Base-by-base conservation (phyloP, 768 basidiomycete species). In the Mycena haematopus region DNA sequence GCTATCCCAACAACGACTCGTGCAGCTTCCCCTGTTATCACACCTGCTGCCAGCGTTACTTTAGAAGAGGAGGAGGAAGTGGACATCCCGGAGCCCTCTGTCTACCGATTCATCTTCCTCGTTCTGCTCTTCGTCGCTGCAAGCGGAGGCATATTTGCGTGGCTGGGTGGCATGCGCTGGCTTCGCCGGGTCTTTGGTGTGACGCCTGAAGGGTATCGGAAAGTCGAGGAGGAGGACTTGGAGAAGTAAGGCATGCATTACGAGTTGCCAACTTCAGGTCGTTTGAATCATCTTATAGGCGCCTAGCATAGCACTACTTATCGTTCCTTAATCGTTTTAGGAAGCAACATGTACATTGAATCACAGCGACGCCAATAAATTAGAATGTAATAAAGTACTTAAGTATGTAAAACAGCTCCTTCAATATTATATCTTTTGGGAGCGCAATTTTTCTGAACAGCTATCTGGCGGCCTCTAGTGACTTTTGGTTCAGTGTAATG, bases 151-250 rank as follows among this genome's bases (percentile, higher is more conserved):
- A 69, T 80, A 17, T 82, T 87, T 64, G 65, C 80, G 47, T 85
- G 80, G 79, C 75, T 84, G 13, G 86, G 87, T 27, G 86, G 85
- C 21, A 44, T 81, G 62, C 80, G 80, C 38, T 82, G 76, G 68
- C 68, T 82, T 35, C 75, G 76, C 45, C 77, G 80, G 29, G 55
- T 81, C 55, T 51, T 86, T 52, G 77, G 79, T 38, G 73, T 73
- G 52, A 64, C 69, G 29, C 66, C 70, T 42, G 70, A 75, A 35
- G 72, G 75, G 25, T 87, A 86, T 70, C 79, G 77, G 46, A 79
- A 77, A 49, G 78, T 87, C 13, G 74, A 71, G 13, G 73, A 79
- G n/a, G 82, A 82, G 3, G 87, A 87, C 54, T 50, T 78, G 60
- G 81, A 83, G 74, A 81, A 84, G 76, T 84, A 77, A 80, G 74